A percentile compares a stretch with the other conserved stretches of the same genome.
These are phyloP conservation scores for Debaryomycetaceae sp. DNA, from an alignment of 1,139 yeast species.

Conservation along the genomic window DNA sequence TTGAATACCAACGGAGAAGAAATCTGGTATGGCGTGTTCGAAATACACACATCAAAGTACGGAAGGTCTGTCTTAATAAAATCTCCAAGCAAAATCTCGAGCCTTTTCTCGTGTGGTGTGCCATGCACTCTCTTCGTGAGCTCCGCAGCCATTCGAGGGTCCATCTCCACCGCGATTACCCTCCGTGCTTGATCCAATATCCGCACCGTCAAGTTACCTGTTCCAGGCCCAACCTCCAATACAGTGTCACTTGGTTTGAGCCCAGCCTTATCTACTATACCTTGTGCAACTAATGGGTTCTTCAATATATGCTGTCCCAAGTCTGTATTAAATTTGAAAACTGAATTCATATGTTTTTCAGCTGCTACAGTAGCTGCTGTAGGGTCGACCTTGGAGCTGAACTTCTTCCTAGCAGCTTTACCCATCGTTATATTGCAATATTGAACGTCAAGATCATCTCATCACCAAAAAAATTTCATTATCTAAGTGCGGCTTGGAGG, in stretches of 20 bases:
- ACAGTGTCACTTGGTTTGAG: constrained; percentile 91
- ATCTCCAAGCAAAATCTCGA: constrained; percentile 91
- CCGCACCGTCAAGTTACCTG: constrained; percentile 94
- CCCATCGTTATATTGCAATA: constrained; percentile 34
- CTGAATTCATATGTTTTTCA: constrained; percentile 72
- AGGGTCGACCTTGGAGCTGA: constrained; percentile 38
- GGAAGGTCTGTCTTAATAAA: constrained; percentile 95
- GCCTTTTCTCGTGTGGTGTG: constrained; percentile 84
- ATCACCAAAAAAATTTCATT: background rate
- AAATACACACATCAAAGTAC: constrained; percentile 91
- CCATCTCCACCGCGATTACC: constrained; percentile 96
- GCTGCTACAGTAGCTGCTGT: constrained; percentile 56
- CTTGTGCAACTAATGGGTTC: constrained; percentile 95
- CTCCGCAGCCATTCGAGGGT: constrained; percentile 99
- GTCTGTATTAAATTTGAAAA: constrained; percentile 93
- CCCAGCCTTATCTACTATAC: constrained; percentile 94
- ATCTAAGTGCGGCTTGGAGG: background rate
- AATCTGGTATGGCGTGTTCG: constrained; percentile 96
- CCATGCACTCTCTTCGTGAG: constrained; percentile 97
- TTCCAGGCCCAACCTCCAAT: constrained; percentile 98
- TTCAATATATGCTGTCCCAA: constrained; percentile 96
- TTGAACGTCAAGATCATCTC: constrained; percentile 1
- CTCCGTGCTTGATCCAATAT: constrained; percentile 88
- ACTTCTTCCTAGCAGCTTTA: constrained; percentile 54
- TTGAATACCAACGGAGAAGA: constrained; percentile 96